These are phyloP conservation scores for Anisodus acutangulus DNA, from an alignment of 257 asterid species.

Conservation along the genomic window DNA sequence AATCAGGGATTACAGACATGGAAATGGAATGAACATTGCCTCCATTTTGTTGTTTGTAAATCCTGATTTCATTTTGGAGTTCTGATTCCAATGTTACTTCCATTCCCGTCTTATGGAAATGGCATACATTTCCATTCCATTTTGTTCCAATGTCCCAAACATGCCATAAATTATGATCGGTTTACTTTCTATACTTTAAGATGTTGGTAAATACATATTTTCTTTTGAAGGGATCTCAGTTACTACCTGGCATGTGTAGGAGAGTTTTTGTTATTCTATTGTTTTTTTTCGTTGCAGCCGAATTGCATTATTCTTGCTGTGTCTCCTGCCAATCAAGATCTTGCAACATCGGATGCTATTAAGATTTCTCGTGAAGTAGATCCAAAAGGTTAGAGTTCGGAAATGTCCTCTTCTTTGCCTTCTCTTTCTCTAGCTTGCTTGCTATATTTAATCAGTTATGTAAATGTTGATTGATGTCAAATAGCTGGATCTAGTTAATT, in stretches of 20 bases:
- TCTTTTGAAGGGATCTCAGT: background rate
- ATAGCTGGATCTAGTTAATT: background rate
- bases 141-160: conserved; percentile 4
- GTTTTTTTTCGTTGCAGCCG: conserved; percentile 34
- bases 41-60: background rate
- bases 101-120: background rate
- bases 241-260: conserved; percentile 12
- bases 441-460: conserved; percentile 5
- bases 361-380: conserved; percentile 46
- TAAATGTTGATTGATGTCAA: background rate
- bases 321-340: conserved; percentile 46
- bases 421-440: background rate
- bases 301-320: conserved; percentile 43
- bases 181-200: background rate
- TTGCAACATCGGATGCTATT: conserved; percentile 45
- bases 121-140: background rate
- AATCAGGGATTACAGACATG: background rate
- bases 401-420: background rate
- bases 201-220: conserved; percentile 1
- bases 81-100: background rate
- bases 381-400: conserved; percentile 36
- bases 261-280: background rate
- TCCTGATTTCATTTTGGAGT: conserved; percentile 14
- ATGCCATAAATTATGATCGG: background rate
- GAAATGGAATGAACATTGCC: background rate